Evolutionary conservation across 2,329 filamentous ascomycete species (phyloP), one percentile per base, ranked within the genome.

Genomic region (Amauroascus niger): DNA sequence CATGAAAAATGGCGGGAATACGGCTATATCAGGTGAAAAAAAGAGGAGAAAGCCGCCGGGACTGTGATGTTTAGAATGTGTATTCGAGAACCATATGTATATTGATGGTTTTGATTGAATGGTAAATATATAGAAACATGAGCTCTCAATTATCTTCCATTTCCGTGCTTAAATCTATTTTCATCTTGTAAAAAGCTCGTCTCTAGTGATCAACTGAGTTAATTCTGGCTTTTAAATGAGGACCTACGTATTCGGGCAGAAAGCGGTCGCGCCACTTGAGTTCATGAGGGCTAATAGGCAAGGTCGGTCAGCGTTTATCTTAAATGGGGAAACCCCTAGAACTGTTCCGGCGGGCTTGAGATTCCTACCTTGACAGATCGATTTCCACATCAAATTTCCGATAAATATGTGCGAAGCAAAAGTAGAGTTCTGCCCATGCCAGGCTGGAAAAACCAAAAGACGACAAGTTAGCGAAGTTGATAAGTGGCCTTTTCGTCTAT

Each of bases 401-500:
- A 18, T 30, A 49, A 22, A 56, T 32, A 37, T 44, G 24, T 1
- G 55, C 55, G 35, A 56, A 46, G 24, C 46, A 47, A 24, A 51
- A 28, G 30, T 56, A 56, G 22, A 54, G 8, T 44, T 56, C 55
- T 22, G 47, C 37, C 22, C 48, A 52, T 44, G 55, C 55, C 18
- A 56, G 46, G 24, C 54, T 56, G 20, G 26, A 26, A 14, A 26
- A 28, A 35, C n/a, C n/a, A n/a, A n/a, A n/a, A n/a, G 18, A 26
- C 2, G 40, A 16, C 11, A 11, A 30, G 30, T 52, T 52, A 52
- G 49, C n/a, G 14, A 22, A 32, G n/a, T 3, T 5, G 11, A 24
- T 7, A 16, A 44, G 4, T 16, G 16, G 7, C 22, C 6, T 7
- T 33, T 35, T 16, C 13, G 26, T 18, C 8, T 47, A n/a, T 45